Evolutionary conservation across 179 eudicot species (phyloP).

Genomic region (Heliamphora ciliata): DNA sequence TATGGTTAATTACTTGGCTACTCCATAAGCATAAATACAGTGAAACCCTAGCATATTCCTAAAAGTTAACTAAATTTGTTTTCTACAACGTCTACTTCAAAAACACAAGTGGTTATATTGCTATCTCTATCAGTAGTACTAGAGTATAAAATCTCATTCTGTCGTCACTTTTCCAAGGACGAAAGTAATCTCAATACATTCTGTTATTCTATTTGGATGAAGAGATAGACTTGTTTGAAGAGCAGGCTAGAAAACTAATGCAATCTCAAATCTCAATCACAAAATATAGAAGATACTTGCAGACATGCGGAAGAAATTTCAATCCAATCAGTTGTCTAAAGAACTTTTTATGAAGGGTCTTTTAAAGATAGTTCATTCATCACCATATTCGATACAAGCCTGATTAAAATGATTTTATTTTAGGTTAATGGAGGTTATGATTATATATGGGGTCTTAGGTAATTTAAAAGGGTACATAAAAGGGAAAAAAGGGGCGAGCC

Average conservation of each 20-base stretch:
- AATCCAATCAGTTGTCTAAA: too few species aligned
- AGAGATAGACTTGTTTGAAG: neutral
- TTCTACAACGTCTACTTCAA: neutral
- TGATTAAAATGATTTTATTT: too few species aligned
- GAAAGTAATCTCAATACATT: neutral
- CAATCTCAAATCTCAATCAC: too few species aligned
- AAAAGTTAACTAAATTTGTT: neutral
- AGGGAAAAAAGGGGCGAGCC: too few species aligned
- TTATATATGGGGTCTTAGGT: too few species aligned
- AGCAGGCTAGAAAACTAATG: slow-evolving; percentile 1
- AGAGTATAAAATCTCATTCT: neutral
- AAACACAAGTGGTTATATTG: neutral
- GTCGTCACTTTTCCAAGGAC: neutral
- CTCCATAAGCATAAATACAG: neutral
- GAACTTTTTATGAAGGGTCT: too few species aligned
- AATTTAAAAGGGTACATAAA: too few species aligned
- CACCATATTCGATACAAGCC: too few species aligned
- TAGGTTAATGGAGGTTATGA: too few species aligned
- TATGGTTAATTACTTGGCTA: neutral
- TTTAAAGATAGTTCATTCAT: too few species aligned
- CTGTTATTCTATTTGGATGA: neutral
- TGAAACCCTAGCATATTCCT: neutral
- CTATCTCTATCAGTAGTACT: neutral
- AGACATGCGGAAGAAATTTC: too few species aligned
- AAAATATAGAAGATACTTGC: too few species aligned